phyloP scores from a whole-genome alignment of 768 basidiomycete species.

The Suillus weaverae region DNA sequence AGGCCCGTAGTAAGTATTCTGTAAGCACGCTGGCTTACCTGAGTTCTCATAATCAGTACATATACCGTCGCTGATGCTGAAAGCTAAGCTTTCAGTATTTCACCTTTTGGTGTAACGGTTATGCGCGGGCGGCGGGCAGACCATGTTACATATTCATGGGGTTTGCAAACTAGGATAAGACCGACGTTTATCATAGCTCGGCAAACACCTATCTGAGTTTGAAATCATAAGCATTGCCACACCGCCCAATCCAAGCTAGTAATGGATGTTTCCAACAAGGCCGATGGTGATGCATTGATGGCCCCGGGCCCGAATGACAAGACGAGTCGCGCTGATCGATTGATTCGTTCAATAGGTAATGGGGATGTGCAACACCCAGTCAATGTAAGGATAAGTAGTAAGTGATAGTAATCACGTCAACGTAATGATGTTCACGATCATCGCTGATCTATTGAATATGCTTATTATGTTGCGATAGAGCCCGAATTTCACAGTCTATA shows the following conservation, averaged over 20 bases:
- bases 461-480: neutral
- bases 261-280: neutral
- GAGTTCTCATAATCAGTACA: neutral
- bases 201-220: neutral
- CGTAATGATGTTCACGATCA: neutral
- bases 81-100: too few relatives aligned
- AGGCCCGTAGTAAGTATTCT: neutral
- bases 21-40: neutral
- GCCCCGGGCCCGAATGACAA: neutral
- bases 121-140: too few relatives aligned
- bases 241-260: neutral
- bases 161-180: too few relatives aligned
- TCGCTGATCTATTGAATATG: neutral
- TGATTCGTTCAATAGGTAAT: neutral
- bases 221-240: neutral
- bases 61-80: too few relatives aligned
- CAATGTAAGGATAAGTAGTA: too few relatives aligned
- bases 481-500: neutral
- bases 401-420: neutral
- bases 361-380: too few relatives aligned
- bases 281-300: too few relatives aligned
- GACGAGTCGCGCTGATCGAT: neutral
- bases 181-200: too few relatives aligned
- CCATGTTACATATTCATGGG: too few relatives aligned
- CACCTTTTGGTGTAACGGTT: too few relatives aligned